Base-by-base conservation (phyloP, 2,329 filamentous ascomycete species). In the Neospermospora avenae region DNA sequence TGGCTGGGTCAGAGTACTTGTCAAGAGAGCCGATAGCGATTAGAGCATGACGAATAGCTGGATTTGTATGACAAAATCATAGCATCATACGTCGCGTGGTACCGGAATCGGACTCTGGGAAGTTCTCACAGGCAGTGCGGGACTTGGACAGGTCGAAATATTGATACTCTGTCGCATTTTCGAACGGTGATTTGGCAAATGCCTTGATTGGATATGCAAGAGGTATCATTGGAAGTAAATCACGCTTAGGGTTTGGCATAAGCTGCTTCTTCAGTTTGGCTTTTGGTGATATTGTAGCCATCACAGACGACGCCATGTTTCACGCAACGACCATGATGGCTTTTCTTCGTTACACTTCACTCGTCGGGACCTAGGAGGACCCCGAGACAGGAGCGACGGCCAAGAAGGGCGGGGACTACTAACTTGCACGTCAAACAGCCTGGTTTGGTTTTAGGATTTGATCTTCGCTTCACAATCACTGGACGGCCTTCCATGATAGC, bases 301-400 rank as follows among this genome's bases (percentile, higher is more conserved):
- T 67, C 65, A 51, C 67, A 67, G 5, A 59, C 37, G 16, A 62
- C 49, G 13, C 64, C 65, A 20, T 58, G 60, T 16, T 61, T 62
- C 14, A 55, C 31, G 41, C 65, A 68, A 14, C 65, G 57, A n/a
- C 39, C 67, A 69, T 16, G 18, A 28, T 13, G 64, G 67, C 37
- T 58, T 59, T 22, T 59, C 63, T 55, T 69, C 66, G 20, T 65
- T 65, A 37, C 65, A 69, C 52, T 68, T 68, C 0, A 68, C 61
- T 18, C 60, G 51, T 22, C 66, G 56, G 18, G 60, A 57, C 56
- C 65, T 65, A n/a, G 5, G 37, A n/a, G n/a, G n/a, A n/a, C n/a
- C n/a, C 6, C 8, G 1, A 16, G 18, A 20, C 44, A 10, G 46
- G 41, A 24, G 11, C 13, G 39, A 14, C 22, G 6, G 11, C 14